Base-by-base conservation (phyloP, 148 eudicot species). In the Persicaria maculosa region DNA sequence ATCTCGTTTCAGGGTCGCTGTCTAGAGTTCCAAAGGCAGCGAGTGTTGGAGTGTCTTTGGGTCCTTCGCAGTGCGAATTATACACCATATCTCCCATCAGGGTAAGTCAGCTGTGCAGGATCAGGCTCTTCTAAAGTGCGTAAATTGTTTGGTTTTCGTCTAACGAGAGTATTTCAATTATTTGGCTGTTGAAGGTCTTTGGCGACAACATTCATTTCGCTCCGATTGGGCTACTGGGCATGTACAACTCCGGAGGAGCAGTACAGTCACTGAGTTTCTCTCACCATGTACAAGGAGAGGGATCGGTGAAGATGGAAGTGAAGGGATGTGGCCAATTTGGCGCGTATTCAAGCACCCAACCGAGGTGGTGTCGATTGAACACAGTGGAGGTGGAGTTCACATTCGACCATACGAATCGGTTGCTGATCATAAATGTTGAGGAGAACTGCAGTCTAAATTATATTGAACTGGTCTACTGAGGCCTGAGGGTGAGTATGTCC, bases 191-290 rank as follows among this genome's bases (percentile, higher is more conserved):
- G 46, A 79, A 88, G 91, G 85, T 85, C 9, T 82, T 77, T 47
- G 77, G 72, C 11, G 68, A 82, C 31, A 62, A 22, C 9, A 65
- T 84, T 50, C 78, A 81, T 44, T 79, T 88, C 36, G 89, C 89
- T 75, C 86, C 91, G 3, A 74, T 85, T 31, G 91, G 91, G 73
- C 73, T 86, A 54, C 75, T 88, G 11, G 84, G 85, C 77, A 85
- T 88, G 87, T 85, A 84, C 65, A 88, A 85, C 73, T 85, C 84
- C 19, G 89, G 91, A 50, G 91, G 87, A 68, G 89, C 91, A 44
- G 52, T 85, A 2, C 84, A 85, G 69, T 74, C 78, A 36, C 71
- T 84, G 57, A 79, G 72, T 40, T 44, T 79, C 75, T 25, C 46
- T 10, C 3, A 47, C 15, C 4, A 75, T 62, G 68, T 31, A 52